Conservation (phyloP, 75 land plant species). For the Chamaecyparis obtusa region DNA sequence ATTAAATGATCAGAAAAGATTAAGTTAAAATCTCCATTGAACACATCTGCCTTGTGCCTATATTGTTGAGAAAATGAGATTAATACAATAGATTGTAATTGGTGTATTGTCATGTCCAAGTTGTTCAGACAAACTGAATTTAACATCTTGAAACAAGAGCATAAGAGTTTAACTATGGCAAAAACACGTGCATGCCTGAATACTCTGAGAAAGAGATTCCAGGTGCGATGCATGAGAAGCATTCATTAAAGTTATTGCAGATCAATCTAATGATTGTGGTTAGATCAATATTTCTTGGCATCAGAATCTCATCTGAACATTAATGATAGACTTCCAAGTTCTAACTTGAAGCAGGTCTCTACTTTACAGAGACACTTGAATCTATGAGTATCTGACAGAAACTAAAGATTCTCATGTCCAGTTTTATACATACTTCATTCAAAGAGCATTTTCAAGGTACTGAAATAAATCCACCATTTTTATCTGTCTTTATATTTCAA, state of each 20-base stretch:
- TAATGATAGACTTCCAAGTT: neutral
- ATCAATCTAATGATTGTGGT: neutral
- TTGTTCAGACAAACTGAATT: neutral
- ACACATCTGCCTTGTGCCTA: neutral
- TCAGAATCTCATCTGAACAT: conserved; percentile 1
- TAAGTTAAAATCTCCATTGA: neutral
- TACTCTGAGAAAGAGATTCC: neutral
- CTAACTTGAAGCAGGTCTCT: neutral
- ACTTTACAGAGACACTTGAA: neutral
- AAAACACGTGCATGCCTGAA: neutral
- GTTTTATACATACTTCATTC: neutral
- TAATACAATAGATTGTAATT: neutral
- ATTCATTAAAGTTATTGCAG: neutral
- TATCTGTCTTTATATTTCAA: neutral
- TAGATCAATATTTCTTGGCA: neutral
- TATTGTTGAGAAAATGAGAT: neutral
- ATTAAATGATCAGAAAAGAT: neutral
- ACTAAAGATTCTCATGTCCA: conserved; percentile 1
- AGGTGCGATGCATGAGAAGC: neutral
- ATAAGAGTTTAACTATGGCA: neutral
- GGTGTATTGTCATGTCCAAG: neutral
- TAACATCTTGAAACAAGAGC: neutral
- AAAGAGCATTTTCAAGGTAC: conserved; percentile 2
- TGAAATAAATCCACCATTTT: conserved; percentile 7
- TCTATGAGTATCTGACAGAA: neutral